phyloP scores from a whole-genome alignment of 805 yeast genomes.

The Cyberlindnera mrakii region DNA sequence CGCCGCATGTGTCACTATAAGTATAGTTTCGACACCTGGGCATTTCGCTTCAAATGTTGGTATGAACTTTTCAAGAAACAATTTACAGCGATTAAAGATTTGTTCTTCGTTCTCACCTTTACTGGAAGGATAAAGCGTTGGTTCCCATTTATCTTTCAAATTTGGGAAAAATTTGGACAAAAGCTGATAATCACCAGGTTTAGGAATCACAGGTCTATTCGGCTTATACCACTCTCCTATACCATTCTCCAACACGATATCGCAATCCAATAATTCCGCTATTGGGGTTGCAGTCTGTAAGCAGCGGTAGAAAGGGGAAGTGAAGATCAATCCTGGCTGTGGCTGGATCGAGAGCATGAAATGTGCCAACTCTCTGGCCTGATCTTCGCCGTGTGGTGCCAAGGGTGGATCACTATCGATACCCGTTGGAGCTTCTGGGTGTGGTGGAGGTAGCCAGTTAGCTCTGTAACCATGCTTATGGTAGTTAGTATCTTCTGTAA shows the following conservation, averaged over 20 bases:
- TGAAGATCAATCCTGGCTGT: slow-evolving; percentile 63
- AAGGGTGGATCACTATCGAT: slow-evolving; percentile 84
- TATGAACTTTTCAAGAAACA: slow-evolving; percentile 51
- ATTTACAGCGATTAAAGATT: slow-evolving; percentile 54
- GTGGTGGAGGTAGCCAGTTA: slow-evolving; percentile 74
- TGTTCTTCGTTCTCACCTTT: slow-evolving; percentile 72
- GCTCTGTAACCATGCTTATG: slow-evolving; percentile 80
- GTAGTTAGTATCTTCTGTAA: background rate
- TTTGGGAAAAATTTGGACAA: slow-evolving; percentile 52
- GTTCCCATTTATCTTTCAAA: slow-evolving; percentile 39
- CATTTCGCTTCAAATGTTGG: slow-evolving; percentile 47
- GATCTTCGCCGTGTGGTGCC: slow-evolving; percentile 83
- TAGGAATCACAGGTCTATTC: slow-evolving; percentile 62
- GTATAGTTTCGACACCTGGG: slow-evolving; percentile 56
- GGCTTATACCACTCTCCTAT: slow-evolving; percentile 88
- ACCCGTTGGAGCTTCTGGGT: slow-evolving; percentile 80
- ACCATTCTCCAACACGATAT: slow-evolving; percentile 70
- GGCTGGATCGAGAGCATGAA: slow-evolving; percentile 46
- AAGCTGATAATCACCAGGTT: slow-evolving; percentile 49
- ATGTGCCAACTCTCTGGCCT: slow-evolving; percentile 73
- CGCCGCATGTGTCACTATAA: slow-evolving; percentile 92
- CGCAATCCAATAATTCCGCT: slow-evolving; percentile 50
- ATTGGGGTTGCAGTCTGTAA: slow-evolving; percentile 74
- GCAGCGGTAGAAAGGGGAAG: slow-evolving; percentile 89
- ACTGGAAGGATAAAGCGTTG: slow-evolving; percentile 53